phyloP scores from a whole-genome alignment of 2,329 filamentous ascomycete species.

The Talaromyces sp. region DNA sequence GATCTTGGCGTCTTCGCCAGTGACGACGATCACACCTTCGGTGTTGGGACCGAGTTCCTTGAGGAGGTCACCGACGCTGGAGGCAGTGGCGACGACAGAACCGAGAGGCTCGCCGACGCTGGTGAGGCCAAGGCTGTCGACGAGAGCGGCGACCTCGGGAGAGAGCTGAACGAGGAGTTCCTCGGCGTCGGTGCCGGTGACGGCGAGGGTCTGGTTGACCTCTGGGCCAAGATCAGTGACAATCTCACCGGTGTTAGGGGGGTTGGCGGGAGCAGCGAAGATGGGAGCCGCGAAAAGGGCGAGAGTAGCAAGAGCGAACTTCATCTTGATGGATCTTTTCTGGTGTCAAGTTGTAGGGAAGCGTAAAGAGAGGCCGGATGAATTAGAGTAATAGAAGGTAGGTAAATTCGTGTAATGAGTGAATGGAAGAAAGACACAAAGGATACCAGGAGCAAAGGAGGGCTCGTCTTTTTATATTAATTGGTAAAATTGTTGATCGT shows the following conservation, averaged over 20 bases:
- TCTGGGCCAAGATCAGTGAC: slow-evolving; percentile 31
- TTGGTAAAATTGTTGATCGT: background rate
- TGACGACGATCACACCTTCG: slow-evolving; percentile 31
- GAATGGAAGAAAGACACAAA: background rate
- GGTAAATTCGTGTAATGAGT: background rate
- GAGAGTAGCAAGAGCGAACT: slow-evolving; percentile 12
- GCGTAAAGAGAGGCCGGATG: background rate
- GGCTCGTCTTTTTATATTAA: slow-evolving; percentile 1
- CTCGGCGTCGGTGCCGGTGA: slow-evolving; percentile 28
- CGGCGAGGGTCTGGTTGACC: slow-evolving; percentile 30
- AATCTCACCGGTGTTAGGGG: slow-evolving; percentile 26
- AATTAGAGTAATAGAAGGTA: background rate
- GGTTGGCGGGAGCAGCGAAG: slow-evolving; percentile 19
- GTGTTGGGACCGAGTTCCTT: slow-evolving; percentile 25
- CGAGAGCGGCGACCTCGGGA: slow-evolving; percentile 29
- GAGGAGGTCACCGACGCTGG: slow-evolving; percentile 27
- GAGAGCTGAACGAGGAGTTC: slow-evolving; percentile 31
- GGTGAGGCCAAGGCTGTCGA: slow-evolving; percentile 29
- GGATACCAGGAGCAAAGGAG: background rate
- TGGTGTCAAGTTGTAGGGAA: background rate
- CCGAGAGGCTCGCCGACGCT: slow-evolving; percentile 28
- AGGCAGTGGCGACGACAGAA: slow-evolving; percentile 27
- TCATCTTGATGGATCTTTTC: slow-evolving; percentile 10
- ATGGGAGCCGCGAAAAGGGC: slow-evolving; percentile 13
- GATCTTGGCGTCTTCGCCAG: slow-evolving; percentile 28